A percentile compares a stretch with the other conserved stretches of the same genome.
Evolutionary conservation across 805 yeast species (phyloP).

Genomic region (Kodamaea kakaduensis): DNA sequence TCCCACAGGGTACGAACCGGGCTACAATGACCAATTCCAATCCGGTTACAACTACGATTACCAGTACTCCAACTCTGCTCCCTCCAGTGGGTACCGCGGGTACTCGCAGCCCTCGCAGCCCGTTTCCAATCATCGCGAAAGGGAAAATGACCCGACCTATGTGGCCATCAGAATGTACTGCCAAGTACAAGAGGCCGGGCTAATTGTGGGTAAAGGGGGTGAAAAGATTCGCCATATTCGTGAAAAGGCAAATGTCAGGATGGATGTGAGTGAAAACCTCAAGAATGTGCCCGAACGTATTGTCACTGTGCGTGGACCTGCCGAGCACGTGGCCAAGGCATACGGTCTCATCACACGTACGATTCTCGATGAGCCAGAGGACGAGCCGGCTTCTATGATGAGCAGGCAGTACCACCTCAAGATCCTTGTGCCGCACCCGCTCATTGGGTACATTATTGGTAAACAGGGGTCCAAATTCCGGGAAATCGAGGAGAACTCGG

Average conservation of each 20-base stretch:
- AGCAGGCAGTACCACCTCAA: slow-evolving; percentile 55
- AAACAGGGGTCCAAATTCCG: slow-evolving; percentile 68
- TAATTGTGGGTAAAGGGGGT: slow-evolving; percentile 79
- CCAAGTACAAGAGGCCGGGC: slow-evolving; percentile 69
- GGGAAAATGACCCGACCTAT: slow-evolving; percentile 53
- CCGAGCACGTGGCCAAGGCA: slow-evolving; percentile 77
- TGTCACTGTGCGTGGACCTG: slow-evolving; percentile 66
- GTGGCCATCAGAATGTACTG: slow-evolving; percentile 73
- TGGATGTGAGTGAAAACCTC: slow-evolving; percentile 70
- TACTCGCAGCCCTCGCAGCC: slow-evolving; percentile 22
- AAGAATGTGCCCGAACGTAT: slow-evolving; percentile 72
- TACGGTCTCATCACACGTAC: slow-evolving; percentile 70
- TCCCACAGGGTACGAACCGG: not conserved
- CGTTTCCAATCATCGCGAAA: slow-evolving; percentile 37
- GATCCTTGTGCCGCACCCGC: slow-evolving; percentile 68
- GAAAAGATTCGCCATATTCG: slow-evolving; percentile 64
- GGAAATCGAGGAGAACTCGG: slow-evolving; percentile 78
- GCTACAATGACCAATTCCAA: not conserved
- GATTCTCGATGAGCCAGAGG: slow-evolving; percentile 62
- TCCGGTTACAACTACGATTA: not conserved
- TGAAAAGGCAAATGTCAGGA: slow-evolving; percentile 57
- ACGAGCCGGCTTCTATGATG: slow-evolving; percentile 53
- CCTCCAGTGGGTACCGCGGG: slow-evolving; percentile 4
- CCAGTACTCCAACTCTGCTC: not conserved
- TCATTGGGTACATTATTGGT: slow-evolving; percentile 81